Conservation (phyloP, 441 rosid genomes). For the Biscutella laevigata region DNA sequence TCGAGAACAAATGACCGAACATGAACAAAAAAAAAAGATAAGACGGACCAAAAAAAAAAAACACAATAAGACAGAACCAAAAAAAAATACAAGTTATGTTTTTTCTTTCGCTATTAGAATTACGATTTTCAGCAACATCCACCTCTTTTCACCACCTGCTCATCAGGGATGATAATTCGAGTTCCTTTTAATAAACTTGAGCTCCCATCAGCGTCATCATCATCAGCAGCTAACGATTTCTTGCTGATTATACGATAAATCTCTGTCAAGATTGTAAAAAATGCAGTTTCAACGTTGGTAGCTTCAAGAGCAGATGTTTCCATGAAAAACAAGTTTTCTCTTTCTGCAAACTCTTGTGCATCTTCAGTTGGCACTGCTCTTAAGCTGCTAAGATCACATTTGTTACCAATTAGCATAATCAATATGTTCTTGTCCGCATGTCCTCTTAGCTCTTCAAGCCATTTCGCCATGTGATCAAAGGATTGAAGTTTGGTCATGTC, state of each 20-base stretch:
- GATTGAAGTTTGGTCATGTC: constrained; percentile 64
- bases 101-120: neutral
- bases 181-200: constrained; percentile 54
- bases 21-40: neutral
- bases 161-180: constrained; percentile 47
- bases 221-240: constrained; percentile 50
- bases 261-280: constrained; percentile 52
- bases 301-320: constrained; percentile 53
- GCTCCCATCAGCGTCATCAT: constrained; percentile 29
- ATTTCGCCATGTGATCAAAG: constrained; percentile 49
- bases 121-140: constrained; percentile 41
- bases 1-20: constrained; percentile 16
- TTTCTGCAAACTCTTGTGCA: constrained; percentile 47
- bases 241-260: constrained; percentile 59
- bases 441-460: constrained; percentile 54
- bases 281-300: constrained; percentile 45
- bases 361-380: constrained; percentile 52
- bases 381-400: constrained; percentile 42
- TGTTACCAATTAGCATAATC: constrained; percentile 49
- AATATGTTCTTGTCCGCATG: constrained; percentile 53
- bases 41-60: neutral
- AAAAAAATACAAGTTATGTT: neutral
- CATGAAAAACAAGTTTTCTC: constrained; percentile 53
- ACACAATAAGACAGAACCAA: no score
- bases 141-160: constrained; percentile 38